Evolutionary conservation across 148 eudicot genomes (phyloP).

Genomic region (Chenopodium quinoa): DNA sequence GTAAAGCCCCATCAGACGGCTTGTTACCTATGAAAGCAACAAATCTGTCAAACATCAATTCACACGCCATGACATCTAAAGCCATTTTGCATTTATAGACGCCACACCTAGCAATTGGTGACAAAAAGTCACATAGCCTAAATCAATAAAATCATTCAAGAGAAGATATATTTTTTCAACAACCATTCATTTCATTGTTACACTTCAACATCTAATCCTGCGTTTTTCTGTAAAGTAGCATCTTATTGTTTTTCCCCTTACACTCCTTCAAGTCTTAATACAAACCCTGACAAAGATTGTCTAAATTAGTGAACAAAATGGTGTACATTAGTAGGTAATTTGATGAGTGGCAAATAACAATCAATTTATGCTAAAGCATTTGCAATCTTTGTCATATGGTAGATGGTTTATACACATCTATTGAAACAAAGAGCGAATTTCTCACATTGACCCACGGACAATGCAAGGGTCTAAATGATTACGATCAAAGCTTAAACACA

Average conservation of each 20-base stretch:
- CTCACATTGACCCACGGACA: neutral
- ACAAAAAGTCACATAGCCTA: neutral
- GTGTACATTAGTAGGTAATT: too few species aligned
- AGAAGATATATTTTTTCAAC: neutral
- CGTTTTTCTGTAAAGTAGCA: neutral
- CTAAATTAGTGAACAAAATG: neutral
- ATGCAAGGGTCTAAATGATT: neutral
- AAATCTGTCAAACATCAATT: slow-evolving; percentile 28
- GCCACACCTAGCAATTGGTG: neutral
- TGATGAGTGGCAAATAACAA: neutral
- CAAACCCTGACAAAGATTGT: neutral
- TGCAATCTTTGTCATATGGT: neutral
- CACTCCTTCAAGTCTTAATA: neutral
- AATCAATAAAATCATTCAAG: neutral
- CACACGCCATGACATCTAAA: neutral
- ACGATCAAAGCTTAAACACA: neutral
- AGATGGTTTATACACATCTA: neutral
- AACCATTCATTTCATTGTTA: neutral
- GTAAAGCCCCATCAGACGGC: slow-evolving; percentile 48
- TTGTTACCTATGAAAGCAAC: slow-evolving; percentile 40
- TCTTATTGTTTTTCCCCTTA: neutral
- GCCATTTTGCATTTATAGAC: neutral
- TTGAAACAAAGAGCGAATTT: neutral
- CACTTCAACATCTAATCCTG: neutral
- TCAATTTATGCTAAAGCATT: neutral